Conservation (phyloP, 2,329 filamentous ascomycete genomes). For the Aureobasidium sp. region DNA sequence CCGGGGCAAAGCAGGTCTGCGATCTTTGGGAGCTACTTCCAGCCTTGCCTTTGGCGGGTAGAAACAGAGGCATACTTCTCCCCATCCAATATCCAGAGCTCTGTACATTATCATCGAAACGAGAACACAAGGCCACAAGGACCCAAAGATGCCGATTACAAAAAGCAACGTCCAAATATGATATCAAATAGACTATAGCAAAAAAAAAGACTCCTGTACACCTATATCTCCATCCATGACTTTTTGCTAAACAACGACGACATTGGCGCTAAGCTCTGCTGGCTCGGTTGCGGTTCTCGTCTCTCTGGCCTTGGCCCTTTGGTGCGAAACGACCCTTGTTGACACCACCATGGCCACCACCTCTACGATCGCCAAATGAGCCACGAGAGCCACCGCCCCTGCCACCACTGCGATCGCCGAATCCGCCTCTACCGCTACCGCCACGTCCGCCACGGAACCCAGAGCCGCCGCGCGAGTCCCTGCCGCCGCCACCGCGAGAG, state of each 20-base stretch:
- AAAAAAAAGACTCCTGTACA: background rate
- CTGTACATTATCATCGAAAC: no score
- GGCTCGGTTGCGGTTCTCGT: constrained; percentile 4
- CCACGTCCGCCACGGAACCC: constrained; percentile 11
- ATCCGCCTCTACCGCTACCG: background rate
- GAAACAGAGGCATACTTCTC: no score
- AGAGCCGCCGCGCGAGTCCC: background rate
- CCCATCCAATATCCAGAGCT: no score
- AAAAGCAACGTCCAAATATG: background rate
- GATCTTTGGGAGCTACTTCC: no score
- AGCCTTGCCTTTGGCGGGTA: no score
- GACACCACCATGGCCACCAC: constrained; percentile 1
- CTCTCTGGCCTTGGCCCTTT: background rate
- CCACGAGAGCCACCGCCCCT: background rate
- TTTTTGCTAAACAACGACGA: background rate
- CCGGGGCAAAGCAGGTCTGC: background rate
- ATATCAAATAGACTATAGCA: background rate
- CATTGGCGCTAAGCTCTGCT: background rate
- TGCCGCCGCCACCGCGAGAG: background rate
- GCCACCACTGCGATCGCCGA: background rate
- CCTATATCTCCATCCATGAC: background rate
- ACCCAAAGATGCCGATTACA: background rate
- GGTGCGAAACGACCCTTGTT: constrained; percentile 4
- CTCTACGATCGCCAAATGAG: constrained; percentile 3
- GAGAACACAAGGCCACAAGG: no score